phyloP scores from a whole-genome alignment of 129 eudicot species.

The Centrapalus pauciflorus region DNA sequence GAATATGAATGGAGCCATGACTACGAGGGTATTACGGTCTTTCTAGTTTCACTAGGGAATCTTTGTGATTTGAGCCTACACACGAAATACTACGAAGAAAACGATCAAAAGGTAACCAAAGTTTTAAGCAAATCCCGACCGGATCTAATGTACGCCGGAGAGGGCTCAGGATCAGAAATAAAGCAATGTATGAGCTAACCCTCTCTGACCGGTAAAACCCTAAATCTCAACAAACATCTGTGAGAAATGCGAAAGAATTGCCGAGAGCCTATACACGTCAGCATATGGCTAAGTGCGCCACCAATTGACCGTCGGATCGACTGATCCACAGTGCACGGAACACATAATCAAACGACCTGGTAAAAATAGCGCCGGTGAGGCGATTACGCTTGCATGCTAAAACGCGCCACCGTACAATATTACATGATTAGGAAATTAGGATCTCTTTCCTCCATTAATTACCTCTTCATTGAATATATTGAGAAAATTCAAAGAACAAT shows the following conservation, averaged over 20 bases:
- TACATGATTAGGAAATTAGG: neutral
- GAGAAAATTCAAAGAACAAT: neutral
- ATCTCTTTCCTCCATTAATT: neutral
- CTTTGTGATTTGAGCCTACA: conserved; percentile 23
- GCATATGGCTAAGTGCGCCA: conserved; percentile 10
- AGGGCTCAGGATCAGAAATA: conserved; percentile 10
- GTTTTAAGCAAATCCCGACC: conserved; percentile 13
- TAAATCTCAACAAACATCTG: conserved; percentile 14
- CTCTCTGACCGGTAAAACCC: conserved; percentile 27
- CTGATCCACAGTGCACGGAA: neutral
- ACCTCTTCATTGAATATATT: neutral
- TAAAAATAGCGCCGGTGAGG: neutral
- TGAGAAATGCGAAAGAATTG: neutral
- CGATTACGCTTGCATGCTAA: neutral
- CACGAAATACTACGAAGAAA: conserved; percentile 6
- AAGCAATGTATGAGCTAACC: conserved; percentile 13
- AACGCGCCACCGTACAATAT: conserved; percentile 5
- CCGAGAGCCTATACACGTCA: conserved; percentile 12
- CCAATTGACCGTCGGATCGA: neutral
- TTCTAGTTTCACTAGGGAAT: conserved; percentile 7
- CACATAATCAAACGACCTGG: neutral
- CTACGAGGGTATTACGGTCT: conserved; percentile 26
- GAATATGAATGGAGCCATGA: neutral
- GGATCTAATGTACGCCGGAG: conserved; percentile 25
- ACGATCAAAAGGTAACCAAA: neutral